Evolutionary conservation across 1,139 yeast species (phyloP).

Genomic region (Casaregolazyma lundiana): DNA sequence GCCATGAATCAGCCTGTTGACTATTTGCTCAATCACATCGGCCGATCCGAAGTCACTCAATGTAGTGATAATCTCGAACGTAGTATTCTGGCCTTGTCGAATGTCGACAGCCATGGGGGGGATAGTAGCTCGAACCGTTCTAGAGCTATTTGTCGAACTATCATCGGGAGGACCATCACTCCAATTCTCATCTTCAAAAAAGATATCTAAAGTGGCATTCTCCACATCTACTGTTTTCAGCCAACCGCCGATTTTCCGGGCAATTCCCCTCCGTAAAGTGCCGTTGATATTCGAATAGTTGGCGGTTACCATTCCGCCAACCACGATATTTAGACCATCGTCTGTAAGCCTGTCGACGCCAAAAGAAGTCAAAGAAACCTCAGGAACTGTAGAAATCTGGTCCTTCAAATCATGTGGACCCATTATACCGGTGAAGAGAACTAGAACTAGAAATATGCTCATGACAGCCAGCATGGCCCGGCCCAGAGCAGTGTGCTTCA

Average conservation of each 20-base stretch:
- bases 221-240: constrained; percentile 15
- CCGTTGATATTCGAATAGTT: constrained; percentile 19
- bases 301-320: constrained; percentile 16
- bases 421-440: constrained; percentile 1
- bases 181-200: constrained; percentile 14
- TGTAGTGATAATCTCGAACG: constrained; percentile 21
- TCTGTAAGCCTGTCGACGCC: constrained; percentile 17
- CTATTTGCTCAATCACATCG: constrained; percentile 20
- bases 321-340: constrained; percentile 19
- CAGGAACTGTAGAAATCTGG: constrained; percentile 20
- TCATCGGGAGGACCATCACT: not conserved
- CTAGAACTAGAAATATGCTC: not conserved
- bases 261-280: constrained; percentile 14
- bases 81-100: constrained; percentile 19
- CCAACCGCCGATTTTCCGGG: constrained; percentile 14
- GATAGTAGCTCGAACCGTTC: constrained; percentile 22
- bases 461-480: constrained; percentile 2
- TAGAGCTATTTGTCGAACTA: constrained; percentile 11
- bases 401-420: constrained; percentile 18
- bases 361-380: constrained; percentile 15
- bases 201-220: constrained; percentile 18
- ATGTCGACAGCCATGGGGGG: constrained; percentile 22
- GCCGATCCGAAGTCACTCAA: constrained; percentile 26
- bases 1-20: constrained; percentile 18
- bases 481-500: constrained; percentile 4